Evolutionary conservation across 1,139 yeast species (phyloP), one percentile per base, ranked within the genome.

Genomic region (Suzukiozyma palmioleophila): DNA sequence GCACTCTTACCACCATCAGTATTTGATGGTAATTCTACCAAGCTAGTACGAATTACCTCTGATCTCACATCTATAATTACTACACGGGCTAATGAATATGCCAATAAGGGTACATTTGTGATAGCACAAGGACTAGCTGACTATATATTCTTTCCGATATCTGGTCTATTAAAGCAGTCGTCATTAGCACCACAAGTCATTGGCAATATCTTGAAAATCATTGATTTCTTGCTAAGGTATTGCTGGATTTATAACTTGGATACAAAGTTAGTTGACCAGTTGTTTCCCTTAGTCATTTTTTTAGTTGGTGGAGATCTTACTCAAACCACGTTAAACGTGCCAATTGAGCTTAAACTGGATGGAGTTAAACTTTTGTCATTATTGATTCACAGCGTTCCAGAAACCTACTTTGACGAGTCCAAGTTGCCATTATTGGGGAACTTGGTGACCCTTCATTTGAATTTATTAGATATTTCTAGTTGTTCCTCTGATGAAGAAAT

Each of bases 91-190:
- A 26, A 26, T 26, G 28, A 11, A 9, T 14, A 13, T 28, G 14
- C 15, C 31, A 13, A 28, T n/a, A 28, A 28, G 14, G 31, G 31
- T 6, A 43, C 51, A 3, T 66, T 64, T 41, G 38, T 48, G 8
- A 39, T 67, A 8, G 51, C 68, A 2, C 49, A 61, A 5, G 64
- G 59, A 22, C 43, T 70, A 14, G 74, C 73, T 0, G 75, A 70
- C 49, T 70, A 70, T 43, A 52, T 70, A 3, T 70, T 70, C 47
- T 68, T 60, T 40, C 76, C 76, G 1, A 40, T 70, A 12, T 61
- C 75, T 2, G 54, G 51, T 32, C 43, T 69, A 29, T 46, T 70
- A 26, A 64, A 65, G 43, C 62, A 57, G 30, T 51, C 59, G 5
- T 35, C 34, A 5, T 50, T 69, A 18, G 48, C 47, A 21, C 60